Base-by-base conservation (phyloP, 306 rosid species). In the Rubus parviflorus region DNA sequence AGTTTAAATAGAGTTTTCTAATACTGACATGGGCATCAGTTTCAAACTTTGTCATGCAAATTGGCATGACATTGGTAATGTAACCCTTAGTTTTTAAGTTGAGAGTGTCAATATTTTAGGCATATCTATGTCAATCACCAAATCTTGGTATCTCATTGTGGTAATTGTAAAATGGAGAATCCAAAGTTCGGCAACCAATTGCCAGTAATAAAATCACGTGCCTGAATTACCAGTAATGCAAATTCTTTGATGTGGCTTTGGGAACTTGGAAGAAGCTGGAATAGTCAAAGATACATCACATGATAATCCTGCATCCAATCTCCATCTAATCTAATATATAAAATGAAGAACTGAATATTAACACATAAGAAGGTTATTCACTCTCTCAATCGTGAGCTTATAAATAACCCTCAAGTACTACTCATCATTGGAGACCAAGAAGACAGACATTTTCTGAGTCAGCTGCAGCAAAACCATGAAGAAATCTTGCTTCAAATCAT, bases 281-380 rank as follows among this genome's bases (percentile, higher is more conserved):
- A 81, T 89, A 86, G 91, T 88, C 96, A 88, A 91, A 85, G 83
- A 82, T 80, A 69, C 81, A 82, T 87, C 98, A 91, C 97, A 88
- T 91, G 98, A 83, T 85, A 41, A 82, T 22, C 79, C 88, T 84
- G 77, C 84, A 51, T 16, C 79, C 69, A 66, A 71, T 88, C 75
- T 79, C 60, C 41, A 61, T 73, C 72, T 83, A 58, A 82, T 66
- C 76, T 76, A 69, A 42, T 42, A 42, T 63, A 30, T 7, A 61
- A 12, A 77, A 38, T 68, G 84, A 53, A 60, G 72, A 71, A 73
- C 43, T 68, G 82, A 61, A 57, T 68, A 72, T 74, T 67, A 77
- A 37, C 22, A 68, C 49, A 69, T 67, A 58, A 73, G 30, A 67
- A 68, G 61, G 60, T 60, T 63, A n/a, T 20, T 38, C 25, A 8